Percentiles rank a stretch among this genome's conserved stretches.
Evolutionary conservation across 352 stramenopile genomes (phyloP).

Genomic region (Phytophthora pinifolia): DNA sequence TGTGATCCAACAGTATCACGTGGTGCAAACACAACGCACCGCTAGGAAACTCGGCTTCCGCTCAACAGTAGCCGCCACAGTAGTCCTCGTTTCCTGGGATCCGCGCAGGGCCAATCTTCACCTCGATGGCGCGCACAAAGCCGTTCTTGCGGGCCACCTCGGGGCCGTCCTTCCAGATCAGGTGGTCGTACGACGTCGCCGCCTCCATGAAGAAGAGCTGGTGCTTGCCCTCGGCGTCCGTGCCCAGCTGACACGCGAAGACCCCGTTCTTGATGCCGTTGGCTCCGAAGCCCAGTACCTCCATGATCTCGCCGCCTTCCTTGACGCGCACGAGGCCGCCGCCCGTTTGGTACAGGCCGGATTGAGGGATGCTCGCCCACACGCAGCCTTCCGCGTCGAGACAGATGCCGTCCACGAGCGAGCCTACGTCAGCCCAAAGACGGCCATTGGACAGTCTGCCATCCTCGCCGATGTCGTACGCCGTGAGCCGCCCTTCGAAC

Average conservation of each 20-base stretch:
- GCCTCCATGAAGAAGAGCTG: slow-evolving; percentile 66
- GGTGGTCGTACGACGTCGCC: slow-evolving; percentile 34
- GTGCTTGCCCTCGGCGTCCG: slow-evolving; percentile 50
- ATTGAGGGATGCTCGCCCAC: slow-evolving; percentile 55
- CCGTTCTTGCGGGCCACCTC: slow-evolving; percentile 40
- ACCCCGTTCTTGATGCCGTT: slow-evolving; percentile 57
- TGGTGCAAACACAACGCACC: too few relatives aligned
- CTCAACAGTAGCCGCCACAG: slow-evolving; percentile 74
- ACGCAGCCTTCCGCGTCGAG: slow-evolving; percentile 70
- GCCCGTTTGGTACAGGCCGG: slow-evolving; percentile 46
- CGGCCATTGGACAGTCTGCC: slow-evolving; percentile 48
- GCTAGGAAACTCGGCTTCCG: too few relatives aligned
- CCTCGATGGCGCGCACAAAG: slow-evolving; percentile 45
- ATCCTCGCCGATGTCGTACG: slow-evolving; percentile 60
- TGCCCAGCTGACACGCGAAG: slow-evolving; percentile 65
- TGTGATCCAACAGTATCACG: too few relatives aligned
- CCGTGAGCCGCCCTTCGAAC: slow-evolving; percentile 49
- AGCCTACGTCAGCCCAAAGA: slow-evolving; percentile 55
- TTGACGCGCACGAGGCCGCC: slow-evolving; percentile 54
- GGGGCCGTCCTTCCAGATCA: slow-evolving; percentile 41
- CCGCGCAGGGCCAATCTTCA: slow-evolving; percentile 48
- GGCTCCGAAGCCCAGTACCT: slow-evolving; percentile 55
- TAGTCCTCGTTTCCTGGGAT: slow-evolving; percentile 41
- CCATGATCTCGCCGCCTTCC: slow-evolving; percentile 55
- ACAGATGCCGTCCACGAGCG: slow-evolving; percentile 57